phyloP scores from a whole-genome alignment of 2,329 filamentous ascomycete species.

The Aspergillus latus region DNA sequence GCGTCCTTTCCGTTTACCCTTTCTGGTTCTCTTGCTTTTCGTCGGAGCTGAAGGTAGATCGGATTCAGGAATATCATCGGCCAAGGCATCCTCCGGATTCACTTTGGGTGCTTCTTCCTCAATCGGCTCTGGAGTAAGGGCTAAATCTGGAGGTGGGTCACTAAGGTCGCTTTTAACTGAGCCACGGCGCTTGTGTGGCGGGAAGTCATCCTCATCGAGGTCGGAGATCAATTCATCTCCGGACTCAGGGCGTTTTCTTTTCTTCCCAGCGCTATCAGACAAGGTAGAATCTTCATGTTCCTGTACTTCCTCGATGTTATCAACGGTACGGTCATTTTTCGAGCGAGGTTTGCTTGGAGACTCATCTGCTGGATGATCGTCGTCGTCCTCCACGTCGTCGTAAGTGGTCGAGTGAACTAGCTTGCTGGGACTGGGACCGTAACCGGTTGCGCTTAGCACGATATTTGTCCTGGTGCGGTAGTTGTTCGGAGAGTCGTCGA shows the following conservation, averaged over 20 bases:
- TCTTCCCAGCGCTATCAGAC: constrained; percentile 38
- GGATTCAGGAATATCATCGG: constrained; percentile 34
- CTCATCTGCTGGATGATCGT: constrained; percentile 46
- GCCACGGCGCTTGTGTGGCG: constrained; percentile 42
- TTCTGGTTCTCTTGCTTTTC: constrained; percentile 46
- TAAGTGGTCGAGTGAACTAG: constrained; percentile 60
- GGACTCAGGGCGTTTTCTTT: constrained; percentile 42
- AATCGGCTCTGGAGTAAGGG: constrained; percentile 37
- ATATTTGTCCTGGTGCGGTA: constrained; percentile 61
- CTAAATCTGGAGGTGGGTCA: constrained; percentile 35
- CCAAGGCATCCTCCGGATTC: constrained; percentile 32
- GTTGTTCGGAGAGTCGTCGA: constrained; percentile 78
- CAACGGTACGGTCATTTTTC: constrained; percentile 32
- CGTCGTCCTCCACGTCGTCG: constrained; percentile 52
- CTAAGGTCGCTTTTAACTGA: constrained; percentile 41
- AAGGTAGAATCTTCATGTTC: constrained; percentile 30
- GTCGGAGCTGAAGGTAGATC: constrained; percentile 30
- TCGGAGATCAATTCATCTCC: constrained; percentile 39
- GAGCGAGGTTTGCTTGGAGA: constrained; percentile 43
- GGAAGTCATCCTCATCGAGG: constrained; percentile 41
- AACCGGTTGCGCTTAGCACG: constrained; percentile 56
- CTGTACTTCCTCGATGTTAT: constrained; percentile 23
- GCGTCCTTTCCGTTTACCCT: constrained; percentile 48
- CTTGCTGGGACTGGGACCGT: constrained; percentile 74
- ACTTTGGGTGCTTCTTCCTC: constrained; percentile 34